Evolutionary conservation across 495 filamentous ascomycete species (phyloP), one percentile per base, ranked within the genome.

Genomic region (Tuber borchii): DNA sequence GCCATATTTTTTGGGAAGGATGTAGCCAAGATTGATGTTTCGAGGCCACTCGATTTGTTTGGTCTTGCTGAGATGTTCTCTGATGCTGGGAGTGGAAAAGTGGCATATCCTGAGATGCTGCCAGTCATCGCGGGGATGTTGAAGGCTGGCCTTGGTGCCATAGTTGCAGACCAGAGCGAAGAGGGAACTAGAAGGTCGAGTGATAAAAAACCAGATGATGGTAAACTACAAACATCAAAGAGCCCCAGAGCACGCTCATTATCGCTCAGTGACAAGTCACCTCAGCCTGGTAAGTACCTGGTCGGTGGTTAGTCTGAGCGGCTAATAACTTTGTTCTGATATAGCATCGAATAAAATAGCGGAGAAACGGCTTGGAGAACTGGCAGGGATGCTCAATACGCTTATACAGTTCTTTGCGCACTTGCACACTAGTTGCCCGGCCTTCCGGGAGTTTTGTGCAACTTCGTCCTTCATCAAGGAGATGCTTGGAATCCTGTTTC

Each of bases 101-200:
- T 97, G 5, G 87, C 89, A 6, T 91, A 93, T 81, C 91, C 94
- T 1, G 92, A 94, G 80, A 88, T 94, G 40, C 84, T 97, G 31
- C 90, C 90, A 0, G 90, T 97, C 9, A 92, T 99, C 43, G 88
- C 88, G n/a, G 88, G 90, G 6, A 96, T 99, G 94, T 84, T 98
- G n/a, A 91, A 93, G 78, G 89, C 90, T 75, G 95, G 93, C 5
- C 73, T 83, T 68, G 82, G 76, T 42, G 75, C 90, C 73, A 86
- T 93, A 43, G 86, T 92, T 68, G 89, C 86, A 71, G 85, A 90
- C 75, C 88, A 89, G 77, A 86, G 88, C 75, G 88, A 90, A 77
- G 86, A 87, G 8, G 69, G 70, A 44, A 51, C 19, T 8, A 77
- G 77, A 43, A 72, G 74, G 39, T 34, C 19, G 20, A 61, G 20